Evolutionary conservation across 306 rosid genomes (phyloP), one percentile per base, ranked within the genome.

Genomic region (Cicer cuneatum): DNA sequence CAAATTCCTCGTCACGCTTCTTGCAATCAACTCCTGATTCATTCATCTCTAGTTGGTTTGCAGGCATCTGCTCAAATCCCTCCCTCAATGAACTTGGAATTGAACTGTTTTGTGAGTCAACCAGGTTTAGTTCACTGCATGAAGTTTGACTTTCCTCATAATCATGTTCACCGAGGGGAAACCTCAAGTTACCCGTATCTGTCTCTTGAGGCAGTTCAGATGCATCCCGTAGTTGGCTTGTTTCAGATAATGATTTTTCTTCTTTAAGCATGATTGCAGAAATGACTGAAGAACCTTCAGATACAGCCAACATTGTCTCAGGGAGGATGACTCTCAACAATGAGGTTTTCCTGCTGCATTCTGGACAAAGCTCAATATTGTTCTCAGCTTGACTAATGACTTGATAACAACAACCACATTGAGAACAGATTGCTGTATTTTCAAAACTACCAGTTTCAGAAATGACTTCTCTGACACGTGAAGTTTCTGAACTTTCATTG

Each of bases 321-420:
- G 75, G 80, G 58, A 81, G 73, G 49, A 53, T 56, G 54, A 69
- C 73, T 45, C 80, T 81, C 74, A 80, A 78, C 59, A 64, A 73
- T 71, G 73, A 59, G 60, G 69, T 85, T 83, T 86, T 78, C 75
- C 77, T 77, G 75, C 81, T 74, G 79, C 97, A 91, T 58, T 86
- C 87, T 66, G 80, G 85, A 76, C 97, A 91, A 78, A 87, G 81
- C 66, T 29, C 64, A 48, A 40, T 33, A 19, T 75, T 69, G 67
- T 54, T 73, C 74, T 86, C 90, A 77, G 51, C 67, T 66, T 54
- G 74, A 77, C 58, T 84, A 52, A 72, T 40, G 33, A 74, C 69
- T 76, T 63, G 72, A 72, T 79, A 89, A 65, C 45, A 72, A 66
- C 82, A 76, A 68, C 89, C 89, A 81, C 97, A 91, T 59, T 78